Evolutionary conservation across 2,329 filamentous ascomycete genomes (phyloP).

Genomic region (Lasiodiplodia hormozganensis): DNA sequence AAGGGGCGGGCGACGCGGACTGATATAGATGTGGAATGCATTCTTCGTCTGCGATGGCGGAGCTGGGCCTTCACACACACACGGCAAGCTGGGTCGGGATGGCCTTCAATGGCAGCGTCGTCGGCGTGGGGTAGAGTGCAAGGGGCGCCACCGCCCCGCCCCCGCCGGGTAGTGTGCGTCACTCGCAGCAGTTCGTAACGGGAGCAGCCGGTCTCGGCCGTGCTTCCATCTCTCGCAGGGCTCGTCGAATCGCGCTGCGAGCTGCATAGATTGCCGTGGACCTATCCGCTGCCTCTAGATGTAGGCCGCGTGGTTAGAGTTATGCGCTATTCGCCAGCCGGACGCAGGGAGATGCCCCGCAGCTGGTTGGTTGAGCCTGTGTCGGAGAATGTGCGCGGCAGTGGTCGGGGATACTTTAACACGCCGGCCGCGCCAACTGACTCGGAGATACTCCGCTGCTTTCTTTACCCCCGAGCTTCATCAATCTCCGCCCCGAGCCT

Average conservation of each 20-base stretch:
- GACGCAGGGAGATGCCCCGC: slow-evolving; percentile 11
- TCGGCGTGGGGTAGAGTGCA: slow-evolving; percentile 4
- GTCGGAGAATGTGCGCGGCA: background rate
- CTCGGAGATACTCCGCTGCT: slow-evolving; percentile 12
- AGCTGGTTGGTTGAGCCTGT: background rate
- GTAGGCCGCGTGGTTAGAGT: background rate
- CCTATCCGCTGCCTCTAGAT: background rate
- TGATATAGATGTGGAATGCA: slow-evolving; percentile 1
- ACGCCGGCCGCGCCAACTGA: background rate
- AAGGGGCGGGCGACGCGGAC: slow-evolving; percentile 4
- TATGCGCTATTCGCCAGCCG: background rate
- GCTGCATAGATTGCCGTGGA: background rate
- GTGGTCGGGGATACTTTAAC: slow-evolving; percentile 1
- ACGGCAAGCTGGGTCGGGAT: slow-evolving; percentile 12
- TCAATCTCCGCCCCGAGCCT: background rate
- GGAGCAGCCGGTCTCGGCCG: slow-evolving; percentile 18
- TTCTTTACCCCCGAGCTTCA: background rate
- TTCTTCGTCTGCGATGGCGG: background rate
- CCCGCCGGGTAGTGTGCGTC: slow-evolving; percentile 6
- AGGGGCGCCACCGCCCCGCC: slow-evolving; percentile 2
- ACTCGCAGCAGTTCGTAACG: slow-evolving; percentile 2
- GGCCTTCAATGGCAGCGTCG: no score
- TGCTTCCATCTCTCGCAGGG: background rate
- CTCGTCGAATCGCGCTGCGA: background rate
- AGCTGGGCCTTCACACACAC: background rate